Evolutionary conservation across 2,329 filamentous ascomycete species (phyloP), one percentile per base, ranked within the genome.

Genomic region (Cryphonectria naterciae): DNA sequence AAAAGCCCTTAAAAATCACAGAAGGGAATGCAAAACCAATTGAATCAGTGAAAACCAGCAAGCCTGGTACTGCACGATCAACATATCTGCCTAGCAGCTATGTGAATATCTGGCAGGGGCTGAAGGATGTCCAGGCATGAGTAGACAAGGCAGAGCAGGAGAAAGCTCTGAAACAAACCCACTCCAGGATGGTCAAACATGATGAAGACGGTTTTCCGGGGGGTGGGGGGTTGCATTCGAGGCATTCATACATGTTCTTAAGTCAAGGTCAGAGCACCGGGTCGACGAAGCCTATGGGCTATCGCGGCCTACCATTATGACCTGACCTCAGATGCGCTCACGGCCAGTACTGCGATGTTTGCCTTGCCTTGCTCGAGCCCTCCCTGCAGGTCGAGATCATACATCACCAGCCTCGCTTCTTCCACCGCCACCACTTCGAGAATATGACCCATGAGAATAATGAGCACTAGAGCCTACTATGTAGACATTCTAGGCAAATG

Each of bases 221-320:
- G 46, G 22, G 5, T 2, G 46, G 22, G 3, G 1, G 17, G n/a
- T 8, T 22, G 19, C 17, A 22, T 49, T 49, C 2, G 19, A 49
- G 7, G 43, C 5, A 7, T 49, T 2, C 7, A 49, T 49, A 49
- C 22, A 4, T 22, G 17, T 49, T 22, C 4, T 7, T 49, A 1
- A 1, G 4, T 22, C 43, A 19, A 49, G 43, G 4, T 2, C 17
- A 49, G 43, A 22, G 17, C 6, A 3, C 43, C 13, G 17, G 46
- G 19, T 49, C 68, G 66, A 2, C 4, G 69, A 61, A 35, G 52
- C n/a, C n/a, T 39, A 46, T 60, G 25, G 61, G 49, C 39, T 19
- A 32, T 35, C 35, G 10, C 35, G 11, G 54, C 13, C 28, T 35
- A 2, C 54, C 54, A 8, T 28, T 15, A 19, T 4, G 0, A 15